phyloP scores from a whole-genome alignment of 106 monocot genomes.

The Dendrobium huoshanense region DNA sequence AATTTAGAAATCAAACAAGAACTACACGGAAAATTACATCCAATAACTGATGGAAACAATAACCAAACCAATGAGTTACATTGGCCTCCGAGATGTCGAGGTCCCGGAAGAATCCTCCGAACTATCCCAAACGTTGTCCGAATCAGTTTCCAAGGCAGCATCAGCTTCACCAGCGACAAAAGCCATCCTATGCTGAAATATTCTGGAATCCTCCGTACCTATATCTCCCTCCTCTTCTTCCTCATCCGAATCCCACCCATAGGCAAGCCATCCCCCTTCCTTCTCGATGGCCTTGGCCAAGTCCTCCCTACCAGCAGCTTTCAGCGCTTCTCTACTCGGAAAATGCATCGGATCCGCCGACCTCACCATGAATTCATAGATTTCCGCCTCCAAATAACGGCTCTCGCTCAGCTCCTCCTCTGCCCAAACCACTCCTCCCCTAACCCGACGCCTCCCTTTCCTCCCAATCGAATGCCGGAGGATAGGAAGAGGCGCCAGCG shows the following conservation, averaged over 20 bases:
- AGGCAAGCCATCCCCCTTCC: conserved; percentile 64
- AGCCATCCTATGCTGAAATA: not conserved
- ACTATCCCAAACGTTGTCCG: not conserved
- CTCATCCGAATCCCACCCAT: conserved; percentile 18
- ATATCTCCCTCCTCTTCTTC: not conserved
- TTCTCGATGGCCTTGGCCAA: conserved; percentile 45
- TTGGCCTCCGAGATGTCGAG: conserved; percentile 26
- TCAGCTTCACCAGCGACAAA: not conserved
- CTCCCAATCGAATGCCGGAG: not conserved
- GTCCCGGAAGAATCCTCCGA: conserved; percentile 6
- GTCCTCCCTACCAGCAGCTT: conserved; percentile 54
- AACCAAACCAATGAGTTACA: conserved; percentile 10
- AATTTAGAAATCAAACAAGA: not conserved
- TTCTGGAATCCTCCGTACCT: not conserved
- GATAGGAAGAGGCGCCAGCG: not conserved
- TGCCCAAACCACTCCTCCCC: not conserved
- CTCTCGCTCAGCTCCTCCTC: conserved; percentile 2
- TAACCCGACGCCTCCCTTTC: not conserved
- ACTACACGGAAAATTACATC: not conserved
- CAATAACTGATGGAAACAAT: not conserved
- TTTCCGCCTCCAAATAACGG: conserved; percentile 47
- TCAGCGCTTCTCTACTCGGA: conserved; percentile 53
- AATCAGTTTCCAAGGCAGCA: not conserved
- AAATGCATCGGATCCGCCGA: conserved; percentile 49
- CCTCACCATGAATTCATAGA: conserved; percentile 65